Evolutionary conservation across 208 protist species (phyloP), one percentile per base, ranked within the genome.

Genomic region (Leishmania gerbilli): DNA sequence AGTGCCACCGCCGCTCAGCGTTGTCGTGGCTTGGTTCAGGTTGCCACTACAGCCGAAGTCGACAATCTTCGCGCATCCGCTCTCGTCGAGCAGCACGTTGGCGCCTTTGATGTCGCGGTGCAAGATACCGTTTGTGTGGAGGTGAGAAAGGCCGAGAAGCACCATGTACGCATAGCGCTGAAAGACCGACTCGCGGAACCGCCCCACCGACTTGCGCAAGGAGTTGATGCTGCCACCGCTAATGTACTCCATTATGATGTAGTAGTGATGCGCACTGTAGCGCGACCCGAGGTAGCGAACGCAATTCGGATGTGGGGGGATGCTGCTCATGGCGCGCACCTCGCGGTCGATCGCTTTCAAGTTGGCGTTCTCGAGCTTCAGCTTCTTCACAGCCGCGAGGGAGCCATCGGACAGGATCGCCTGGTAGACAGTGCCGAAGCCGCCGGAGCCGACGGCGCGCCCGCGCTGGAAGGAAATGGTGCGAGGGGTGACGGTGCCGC

Each of bases 31-130:
- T 58, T 91, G 78, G 45, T 91, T 93, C 11, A 95, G 58, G 78
- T 97, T 86, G 21, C 95, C 95, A 67, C 91, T 96, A 60, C 93
- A 96, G 71, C 97, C 97, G 89, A 99, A 99, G 76, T 99, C 97
- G 24, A 93, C 96, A 80, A 99, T 95, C 84, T 99, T 99, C 8
- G 95, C 91, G 42, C 77, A 88, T 31, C 96, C 96, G 21, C 89
- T 86, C 79, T 96, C 88, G 79, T 94, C 93, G 11, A 98, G 81
- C n/a, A 98, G 85, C 51, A 98, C 93, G 84, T 98, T 98, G 7
- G 91, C 93, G 47, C 95, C 95, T 72, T 98, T 98, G 79, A 98
- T 98, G 84, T 98, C 95, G 65, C 91, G 92, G 79, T 97, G 95
- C 75, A 98, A 89, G 47, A 98, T 96, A 79, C 87, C 79, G 77